Base-by-base conservation (phyloP, 2,329 filamentous ascomycete species). In the Curvularia lunata region DNA sequence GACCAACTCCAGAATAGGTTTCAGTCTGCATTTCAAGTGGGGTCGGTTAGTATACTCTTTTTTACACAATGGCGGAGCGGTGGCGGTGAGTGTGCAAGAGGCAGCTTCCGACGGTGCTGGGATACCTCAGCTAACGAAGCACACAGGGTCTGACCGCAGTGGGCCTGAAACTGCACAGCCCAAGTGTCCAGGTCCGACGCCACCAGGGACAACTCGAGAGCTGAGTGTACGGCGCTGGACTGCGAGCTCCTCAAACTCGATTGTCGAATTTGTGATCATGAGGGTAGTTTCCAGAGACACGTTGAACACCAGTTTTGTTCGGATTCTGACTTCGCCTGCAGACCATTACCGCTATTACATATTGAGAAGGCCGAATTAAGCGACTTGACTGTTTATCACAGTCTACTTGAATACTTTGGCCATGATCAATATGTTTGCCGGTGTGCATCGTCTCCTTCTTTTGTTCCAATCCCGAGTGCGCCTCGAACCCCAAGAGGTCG, bases 101-200 rank as follows among this genome's bases (percentile, higher is more conserved):
- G 48, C 52, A 54, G 23, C 28, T 41, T 32, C 43, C 28, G 37
- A 40, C 42, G 9, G 43, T 27, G 25, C 19, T 21, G 28, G 54
- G 38, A 48, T 48, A 43, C 50, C 54, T 54, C 27, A 16, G 27
- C 41, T 27, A 28, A 54, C 23, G 23, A 42, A 30, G 19, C 21
- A 43, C 37, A 27, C 40, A 23, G 38, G 28, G 12, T 43, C 45
- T 25, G 28, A 43, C 43, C 37, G 28, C 38, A 21, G 54, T 37
- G 18, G 32, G 43, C 49, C 54, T 53, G 34, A 47, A 48, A 13
- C 37, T 46, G 38, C 40, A 50, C 50, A 53, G 54, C 50, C 54
- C 46, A 21, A 32, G 19, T 32, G 38, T 23, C 45, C 13, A 13
- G 12, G 45, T 43, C n/a, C 19, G 41, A 43, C 13, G 21, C 6